Percentiles rank a stretch among this genome's conserved stretches.
Evolutionary conservation across 2,329 filamentous ascomycete species (phyloP).

Genomic region (Colletotrichum sidae): DNA sequence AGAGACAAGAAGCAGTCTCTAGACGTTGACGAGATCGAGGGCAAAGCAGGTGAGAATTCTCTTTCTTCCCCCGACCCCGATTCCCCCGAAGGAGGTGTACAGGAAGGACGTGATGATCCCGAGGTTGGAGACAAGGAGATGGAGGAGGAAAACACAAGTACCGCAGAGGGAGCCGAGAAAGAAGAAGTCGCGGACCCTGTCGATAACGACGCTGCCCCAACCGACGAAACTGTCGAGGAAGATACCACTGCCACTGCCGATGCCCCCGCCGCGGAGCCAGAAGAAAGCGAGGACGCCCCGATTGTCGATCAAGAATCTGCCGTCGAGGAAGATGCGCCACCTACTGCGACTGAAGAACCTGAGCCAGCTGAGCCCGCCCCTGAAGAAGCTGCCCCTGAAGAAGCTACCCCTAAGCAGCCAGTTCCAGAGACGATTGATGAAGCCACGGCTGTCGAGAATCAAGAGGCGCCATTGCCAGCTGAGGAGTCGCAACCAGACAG

Average conservation of each 20-base stretch:
- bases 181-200: slow-evolving; percentile 12
- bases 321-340: not conserved
- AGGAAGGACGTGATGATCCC: slow-evolving; percentile 32
- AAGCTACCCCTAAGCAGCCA: not conserved
- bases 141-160: slow-evolving; percentile 33
- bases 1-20: slow-evolving; percentile 7
- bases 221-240: slow-evolving; percentile 1
- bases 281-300: slow-evolving; percentile 5
- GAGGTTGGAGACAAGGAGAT: slow-evolving; percentile 6
- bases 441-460: too few relatives aligned
- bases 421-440: not conserved
- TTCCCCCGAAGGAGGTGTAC: slow-evolving; percentile 40
- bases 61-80: slow-evolving; percentile 43
- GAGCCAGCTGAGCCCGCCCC: slow-evolving; percentile 26
- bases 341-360: slow-evolving; percentile 24
- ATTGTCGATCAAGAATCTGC: slow-evolving; percentile 8
- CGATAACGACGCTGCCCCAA: not conserved
- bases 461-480: too few relatives aligned
- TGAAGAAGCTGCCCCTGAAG: slow-evolving; percentile 19
- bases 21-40: slow-evolving; percentile 38
- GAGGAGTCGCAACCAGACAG: too few relatives aligned
- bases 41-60: slow-evolving; percentile 46
- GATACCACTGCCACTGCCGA: slow-evolving; percentile 22
- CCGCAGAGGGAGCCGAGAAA: slow-evolving; percentile 32
- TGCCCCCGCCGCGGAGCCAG: not conserved